Percentiles rank a stretch among this genome's conserved stretches.
These are phyloP conservation scores for Linderniella brevidens DNA, from an alignment of 257 asterid genomes.

Conservation along the genomic window DNA sequence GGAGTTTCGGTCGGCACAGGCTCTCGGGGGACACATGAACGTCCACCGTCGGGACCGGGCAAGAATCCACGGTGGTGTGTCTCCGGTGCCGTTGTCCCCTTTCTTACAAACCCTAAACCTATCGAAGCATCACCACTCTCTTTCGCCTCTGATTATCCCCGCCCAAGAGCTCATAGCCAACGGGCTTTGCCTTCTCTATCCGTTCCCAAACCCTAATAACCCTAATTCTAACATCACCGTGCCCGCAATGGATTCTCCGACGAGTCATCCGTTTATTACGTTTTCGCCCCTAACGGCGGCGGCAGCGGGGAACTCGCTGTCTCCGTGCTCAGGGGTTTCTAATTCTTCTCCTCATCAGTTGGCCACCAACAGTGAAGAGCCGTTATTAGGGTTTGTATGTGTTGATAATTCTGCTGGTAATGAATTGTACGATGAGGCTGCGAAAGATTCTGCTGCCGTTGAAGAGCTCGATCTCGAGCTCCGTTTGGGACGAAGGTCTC, in stretches of 20 bases:
- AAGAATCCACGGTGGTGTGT: conserved; percentile 17
- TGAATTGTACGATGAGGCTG: neutral
- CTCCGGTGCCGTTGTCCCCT: neutral
- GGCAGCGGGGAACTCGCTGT: too few relatives aligned
- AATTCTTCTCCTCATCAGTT: conserved; percentile 10
- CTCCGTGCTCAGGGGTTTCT: too few relatives aligned
- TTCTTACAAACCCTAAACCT: neutral
- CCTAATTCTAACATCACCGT: conserved; percentile 18
- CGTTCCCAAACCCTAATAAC: conserved; percentile 13
- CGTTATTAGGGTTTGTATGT: neutral
- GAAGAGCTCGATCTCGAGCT: conserved; percentile 40
- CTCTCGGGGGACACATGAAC: conserved; percentile 44
- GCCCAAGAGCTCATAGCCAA: neutral
- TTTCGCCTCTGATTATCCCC: neutral
- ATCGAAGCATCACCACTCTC: neutral
- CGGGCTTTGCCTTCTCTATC: conserved; percentile 8
- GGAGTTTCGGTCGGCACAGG: conserved; percentile 41
- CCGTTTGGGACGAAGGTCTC: conserved; percentile 22
- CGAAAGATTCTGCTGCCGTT: conserved; percentile 8
- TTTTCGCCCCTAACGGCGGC: too few relatives aligned
- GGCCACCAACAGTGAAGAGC: conserved; percentile 6
- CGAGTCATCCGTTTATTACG: too few relatives aligned
- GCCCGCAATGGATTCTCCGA: conserved; percentile 2
- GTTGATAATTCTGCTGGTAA: too few relatives aligned
- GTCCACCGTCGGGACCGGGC: conserved; percentile 44